These are phyloP conservation scores for Pilaira anomala DNA, from an alignment of 192 early-diverging fungal genomes.

Conservation along the genomic window DNA sequence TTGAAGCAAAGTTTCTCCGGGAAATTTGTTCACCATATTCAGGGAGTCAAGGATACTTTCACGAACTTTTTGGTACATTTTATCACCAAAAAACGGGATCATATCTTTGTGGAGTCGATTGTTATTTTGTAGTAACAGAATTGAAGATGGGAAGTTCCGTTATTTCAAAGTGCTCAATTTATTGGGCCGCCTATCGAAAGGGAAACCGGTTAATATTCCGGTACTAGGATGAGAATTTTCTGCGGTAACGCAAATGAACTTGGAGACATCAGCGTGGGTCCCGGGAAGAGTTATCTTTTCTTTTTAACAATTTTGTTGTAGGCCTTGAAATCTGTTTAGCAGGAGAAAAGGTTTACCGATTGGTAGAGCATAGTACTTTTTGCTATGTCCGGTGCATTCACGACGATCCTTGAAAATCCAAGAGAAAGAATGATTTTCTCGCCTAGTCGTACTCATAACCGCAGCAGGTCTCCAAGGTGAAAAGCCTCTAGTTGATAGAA, in stretches of 20 bases:
- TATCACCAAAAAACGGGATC: constrained; percentile 8
- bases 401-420: constrained; percentile 71
- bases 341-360: constrained; percentile 53
- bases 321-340: constrained; percentile 64
- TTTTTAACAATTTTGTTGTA: constrained; percentile 51
- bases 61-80: background rate
- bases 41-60: constrained; percentile 3
- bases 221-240: constrained; percentile 64
- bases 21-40: constrained; percentile 1
- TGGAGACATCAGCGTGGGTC: constrained; percentile 61
- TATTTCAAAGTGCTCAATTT: constrained; percentile 39
- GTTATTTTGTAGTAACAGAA: constrained; percentile 13
- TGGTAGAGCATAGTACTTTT: constrained; percentile 51
- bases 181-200: constrained; percentile 64
- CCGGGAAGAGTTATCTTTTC: constrained; percentile 74
- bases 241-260: constrained; percentile 67
- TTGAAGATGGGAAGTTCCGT: constrained; percentile 49
- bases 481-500: constrained; percentile 83
- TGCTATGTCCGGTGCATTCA: constrained; percentile 57
- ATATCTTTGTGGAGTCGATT: constrained; percentile 18
- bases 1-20: constrained; percentile 3
- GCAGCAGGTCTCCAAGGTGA: constrained; percentile 79
- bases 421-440: constrained; percentile 59
- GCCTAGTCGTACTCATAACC: constrained; percentile 73
- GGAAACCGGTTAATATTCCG: constrained; percentile 79